Percentiles rank a stretch among this genome's conserved stretches.
Conservation (phyloP, 2,329 filamentous ascomycete species). For the Huntiella abstrusa region DNA sequence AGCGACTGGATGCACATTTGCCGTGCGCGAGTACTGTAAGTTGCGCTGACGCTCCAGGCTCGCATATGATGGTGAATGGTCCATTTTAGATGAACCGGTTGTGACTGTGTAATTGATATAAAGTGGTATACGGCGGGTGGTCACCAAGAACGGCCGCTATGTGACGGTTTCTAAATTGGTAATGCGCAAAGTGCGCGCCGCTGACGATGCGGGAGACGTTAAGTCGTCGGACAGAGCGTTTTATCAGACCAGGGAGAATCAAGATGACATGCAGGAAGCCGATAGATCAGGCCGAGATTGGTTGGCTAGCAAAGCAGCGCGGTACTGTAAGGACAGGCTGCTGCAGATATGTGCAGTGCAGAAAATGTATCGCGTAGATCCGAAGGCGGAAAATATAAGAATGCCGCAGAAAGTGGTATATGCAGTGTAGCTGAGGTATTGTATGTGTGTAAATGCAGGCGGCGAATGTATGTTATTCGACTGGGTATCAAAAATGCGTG, state of each 20-base stretch:
- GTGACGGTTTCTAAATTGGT: background rate
- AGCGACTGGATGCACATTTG: slow-evolving; percentile 7
- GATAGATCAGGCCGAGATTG: too few relatives aligned
- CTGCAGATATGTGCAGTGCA: background rate
- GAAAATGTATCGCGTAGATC: slow-evolving; percentile 1
- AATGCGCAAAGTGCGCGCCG: background rate
- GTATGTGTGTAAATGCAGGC: background rate
- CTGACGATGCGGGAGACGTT: background rate
- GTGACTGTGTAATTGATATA: background rate
- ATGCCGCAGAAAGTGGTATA: background rate
- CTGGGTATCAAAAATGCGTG: too few relatives aligned
- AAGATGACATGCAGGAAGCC: background rate
- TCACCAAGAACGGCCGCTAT: background rate
- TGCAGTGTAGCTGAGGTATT: background rate
- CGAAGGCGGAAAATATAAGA: background rate
- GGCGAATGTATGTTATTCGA: background rate
- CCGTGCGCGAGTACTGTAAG: slow-evolving; percentile 17
- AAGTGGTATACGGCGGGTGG: background rate
- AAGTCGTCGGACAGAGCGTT: slow-evolving; percentile 1
- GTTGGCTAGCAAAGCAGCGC: too few relatives aligned
- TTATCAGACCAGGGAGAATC: slow-evolving; percentile 1
- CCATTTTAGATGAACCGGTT: slow-evolving; percentile 5
- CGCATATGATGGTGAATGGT: slow-evolving; percentile 22
- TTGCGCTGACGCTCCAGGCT: slow-evolving; percentile 28
- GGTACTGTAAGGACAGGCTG: too few relatives aligned